Evolutionary conservation across 2,329 filamentous ascomycete genomes (phyloP).

Genomic region (Microsporum audouinii): DNA sequence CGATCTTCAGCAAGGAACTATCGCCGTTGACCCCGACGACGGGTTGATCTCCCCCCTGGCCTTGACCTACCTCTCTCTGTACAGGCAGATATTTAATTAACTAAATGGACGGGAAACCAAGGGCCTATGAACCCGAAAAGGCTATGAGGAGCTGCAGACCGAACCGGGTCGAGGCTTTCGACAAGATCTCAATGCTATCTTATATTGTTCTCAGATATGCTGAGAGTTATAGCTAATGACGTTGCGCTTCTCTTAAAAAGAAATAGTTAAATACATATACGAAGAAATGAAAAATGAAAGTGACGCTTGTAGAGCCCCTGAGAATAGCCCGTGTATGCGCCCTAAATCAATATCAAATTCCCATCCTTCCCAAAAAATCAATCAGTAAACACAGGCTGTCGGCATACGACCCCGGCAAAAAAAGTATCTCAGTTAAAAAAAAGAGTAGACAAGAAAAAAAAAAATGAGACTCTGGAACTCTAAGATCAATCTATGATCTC

Average conservation of each 20-base stretch:
- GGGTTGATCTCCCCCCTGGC: background rate
- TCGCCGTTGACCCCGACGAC: background rate
- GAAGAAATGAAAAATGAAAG: background rate
- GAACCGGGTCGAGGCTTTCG: background rate
- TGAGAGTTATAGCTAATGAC: background rate
- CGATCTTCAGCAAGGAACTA: background rate
- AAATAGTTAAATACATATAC: constrained; percentile 1
- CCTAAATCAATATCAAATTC: background rate
- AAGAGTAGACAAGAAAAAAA: constrained; percentile 1
- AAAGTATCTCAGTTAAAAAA: background rate
- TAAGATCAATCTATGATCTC: background rate
- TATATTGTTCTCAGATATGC: background rate
- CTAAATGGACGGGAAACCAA: background rate
- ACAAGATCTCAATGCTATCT: background rate
- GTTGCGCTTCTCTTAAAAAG: background rate
- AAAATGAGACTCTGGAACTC: background rate
- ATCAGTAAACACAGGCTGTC: background rate
- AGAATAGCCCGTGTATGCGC: background rate
- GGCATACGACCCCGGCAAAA: background rate
- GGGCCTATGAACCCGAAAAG: background rate
- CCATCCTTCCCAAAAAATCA: background rate
- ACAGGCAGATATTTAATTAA: background rate
- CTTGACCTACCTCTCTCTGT: background rate
- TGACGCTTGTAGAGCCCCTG: background rate
- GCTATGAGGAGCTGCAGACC: background rate